phyloP scores from a whole-genome alignment of 2,329 filamentous ascomycete genomes.

The Xylaria sp. region DNA sequence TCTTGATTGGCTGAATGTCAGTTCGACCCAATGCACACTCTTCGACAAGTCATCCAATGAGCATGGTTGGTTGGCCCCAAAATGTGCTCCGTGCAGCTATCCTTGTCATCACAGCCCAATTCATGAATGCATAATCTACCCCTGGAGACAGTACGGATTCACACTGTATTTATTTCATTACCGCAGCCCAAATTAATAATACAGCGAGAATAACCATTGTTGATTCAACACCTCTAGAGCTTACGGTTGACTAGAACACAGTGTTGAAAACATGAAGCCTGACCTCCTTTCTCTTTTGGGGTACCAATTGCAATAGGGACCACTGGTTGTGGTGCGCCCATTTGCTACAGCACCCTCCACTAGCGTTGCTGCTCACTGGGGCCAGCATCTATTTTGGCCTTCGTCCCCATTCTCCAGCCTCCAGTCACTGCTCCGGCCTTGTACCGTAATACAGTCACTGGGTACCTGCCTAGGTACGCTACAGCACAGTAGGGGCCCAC shows the following conservation, averaged over 20 bases:
- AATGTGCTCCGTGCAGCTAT: slow-evolving; percentile 26
- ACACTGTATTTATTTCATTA: slow-evolving; percentile 19
- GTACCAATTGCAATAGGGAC: neutral
- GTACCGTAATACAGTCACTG: neutral
- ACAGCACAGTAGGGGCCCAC: slow-evolving; percentile 4
- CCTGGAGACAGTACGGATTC: neutral
- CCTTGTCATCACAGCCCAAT: slow-evolving; percentile 30
- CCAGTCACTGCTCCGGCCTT: slow-evolving; percentile 1
- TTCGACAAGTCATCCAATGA: slow-evolving; percentile 30
- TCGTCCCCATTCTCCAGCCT: slow-evolving; percentile 21
- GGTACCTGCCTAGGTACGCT: neutral
- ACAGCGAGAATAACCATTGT: neutral
- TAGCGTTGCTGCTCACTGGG: slow-evolving; percentile 23
- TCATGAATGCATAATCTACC: slow-evolving; percentile 20
- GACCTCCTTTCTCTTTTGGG: slow-evolving; percentile 5
- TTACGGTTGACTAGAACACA: neutral
- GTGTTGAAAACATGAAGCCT: neutral
- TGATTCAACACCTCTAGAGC: no score
- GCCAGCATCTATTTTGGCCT: slow-evolving; percentile 34
- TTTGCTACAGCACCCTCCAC: slow-evolving; percentile 16
- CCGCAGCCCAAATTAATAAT: accelerated
- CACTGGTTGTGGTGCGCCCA: slow-evolving; percentile 19
- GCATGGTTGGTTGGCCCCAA: slow-evolving; percentile 1
- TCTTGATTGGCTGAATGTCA: slow-evolving; percentile 25
- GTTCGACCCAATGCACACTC: slow-evolving; percentile 32